Evolutionary conservation across 306 rosid genomes (phyloP).

Genomic region (Astragalus membranaceus): DNA sequence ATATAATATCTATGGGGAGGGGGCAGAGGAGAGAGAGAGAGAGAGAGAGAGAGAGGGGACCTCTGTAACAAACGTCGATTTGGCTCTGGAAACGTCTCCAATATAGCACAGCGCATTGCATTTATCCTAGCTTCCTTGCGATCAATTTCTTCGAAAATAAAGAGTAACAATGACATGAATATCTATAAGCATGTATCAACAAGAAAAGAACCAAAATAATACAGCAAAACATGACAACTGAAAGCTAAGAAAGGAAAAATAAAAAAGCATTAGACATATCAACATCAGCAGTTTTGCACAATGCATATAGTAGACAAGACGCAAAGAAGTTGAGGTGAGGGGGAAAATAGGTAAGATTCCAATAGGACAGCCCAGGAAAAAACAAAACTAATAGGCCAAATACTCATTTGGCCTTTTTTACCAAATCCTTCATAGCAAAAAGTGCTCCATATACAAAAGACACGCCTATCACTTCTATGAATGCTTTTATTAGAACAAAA

Average conservation of each 20-base stretch:
- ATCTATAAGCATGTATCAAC: background rate
- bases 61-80: conserved; percentile 91
- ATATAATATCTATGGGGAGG: background rate
- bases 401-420: background rate
- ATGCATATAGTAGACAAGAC: background rate
- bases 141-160: conserved; percentile 67
- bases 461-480: background rate
- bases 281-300: no score
- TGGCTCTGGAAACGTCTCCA: conserved; percentile 97
- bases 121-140: conserved; percentile 77
- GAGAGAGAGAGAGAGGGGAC: conserved; percentile 27
- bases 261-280: no score
- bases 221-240: background rate
- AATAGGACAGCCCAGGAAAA: no score
- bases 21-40: background rate
- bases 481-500: background rate
- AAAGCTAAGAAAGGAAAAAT: background rate
- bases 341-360: background rate
- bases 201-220: conserved; percentile 4
- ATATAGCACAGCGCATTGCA: conserved; percentile 80
- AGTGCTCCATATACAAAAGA: background rate
- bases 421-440: no score
- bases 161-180: conserved; percentile 6
- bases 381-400: background rate
- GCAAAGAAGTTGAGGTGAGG: background rate